Conservation (phyloP, 352 stramenopile genomes). For the Phytophthora cajani region DNA sequence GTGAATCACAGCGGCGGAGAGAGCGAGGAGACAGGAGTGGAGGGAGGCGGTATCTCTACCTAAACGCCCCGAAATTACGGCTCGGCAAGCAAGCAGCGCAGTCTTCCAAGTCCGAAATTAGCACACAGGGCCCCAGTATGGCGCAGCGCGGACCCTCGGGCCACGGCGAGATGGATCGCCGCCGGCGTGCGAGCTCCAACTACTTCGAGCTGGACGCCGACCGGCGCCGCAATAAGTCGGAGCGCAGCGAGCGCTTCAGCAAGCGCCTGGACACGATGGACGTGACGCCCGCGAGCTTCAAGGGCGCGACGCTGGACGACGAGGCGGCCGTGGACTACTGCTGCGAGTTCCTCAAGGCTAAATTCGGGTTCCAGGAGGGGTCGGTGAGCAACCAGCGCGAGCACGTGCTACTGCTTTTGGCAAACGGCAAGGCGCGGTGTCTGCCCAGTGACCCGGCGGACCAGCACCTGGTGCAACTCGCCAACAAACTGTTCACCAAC, state of each 20-base stretch:
- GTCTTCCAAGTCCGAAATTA: background rate
- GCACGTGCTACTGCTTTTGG: slow-evolving; percentile 80
- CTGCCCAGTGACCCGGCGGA: slow-evolving; percentile 53
- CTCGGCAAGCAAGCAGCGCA: too few species aligned
- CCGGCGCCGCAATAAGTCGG: slow-evolving; percentile 74
- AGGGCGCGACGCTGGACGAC: slow-evolving; percentile 73
- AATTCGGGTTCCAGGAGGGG: slow-evolving; percentile 88
- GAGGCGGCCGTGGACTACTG: slow-evolving; percentile 85
- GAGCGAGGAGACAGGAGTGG: background rate
- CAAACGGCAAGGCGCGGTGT: slow-evolving; percentile 75
- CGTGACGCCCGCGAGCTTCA: slow-evolving; percentile 42
- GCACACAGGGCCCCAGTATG: slow-evolving; percentile 15
- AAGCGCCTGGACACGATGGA: slow-evolving; percentile 64
- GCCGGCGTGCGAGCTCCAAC: slow-evolving; percentile 78
- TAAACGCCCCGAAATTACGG: background rate
- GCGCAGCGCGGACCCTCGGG: slow-evolving; percentile 38
- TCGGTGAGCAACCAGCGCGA: slow-evolving; percentile 87
- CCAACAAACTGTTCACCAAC: slow-evolving; percentile 77
- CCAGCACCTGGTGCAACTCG: slow-evolving; percentile 67
- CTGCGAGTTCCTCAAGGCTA: slow-evolving; percentile 77
- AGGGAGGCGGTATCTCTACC: slow-evolving; percentile 1
- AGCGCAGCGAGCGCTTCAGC: slow-evolving; percentile 68
- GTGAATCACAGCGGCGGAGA: background rate
- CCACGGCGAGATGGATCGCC: slow-evolving; percentile 46
- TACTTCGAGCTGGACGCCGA: slow-evolving; percentile 87